These are phyloP conservation scores for Gynandropsis gynandra DNA, from an alignment of 345 rosid species.

Conservation along the genomic window DNA sequence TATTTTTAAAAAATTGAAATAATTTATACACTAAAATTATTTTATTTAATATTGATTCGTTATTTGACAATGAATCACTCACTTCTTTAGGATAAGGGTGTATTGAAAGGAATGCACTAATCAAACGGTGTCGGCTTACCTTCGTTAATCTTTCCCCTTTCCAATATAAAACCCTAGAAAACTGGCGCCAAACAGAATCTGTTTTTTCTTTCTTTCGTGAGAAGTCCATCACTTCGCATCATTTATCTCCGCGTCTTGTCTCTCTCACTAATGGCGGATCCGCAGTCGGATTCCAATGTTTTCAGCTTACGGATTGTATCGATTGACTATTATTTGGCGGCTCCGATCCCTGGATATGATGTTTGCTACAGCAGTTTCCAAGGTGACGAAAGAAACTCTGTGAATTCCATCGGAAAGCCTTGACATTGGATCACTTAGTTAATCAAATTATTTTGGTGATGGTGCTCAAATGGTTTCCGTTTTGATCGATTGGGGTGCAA, in stretches of 20 bases:
- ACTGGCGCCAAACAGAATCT: neutral
- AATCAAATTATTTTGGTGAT: no score
- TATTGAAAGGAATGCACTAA: no score
- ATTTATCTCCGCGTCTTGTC: neutral
- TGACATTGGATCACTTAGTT: no score
- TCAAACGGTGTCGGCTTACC: no score
- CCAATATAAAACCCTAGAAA: neutral
- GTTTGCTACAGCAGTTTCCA: conserved; percentile 77
- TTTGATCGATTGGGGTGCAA: no score
- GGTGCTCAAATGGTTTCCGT: no score
- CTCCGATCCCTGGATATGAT: conserved; percentile 67
- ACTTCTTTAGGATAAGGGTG: no score
- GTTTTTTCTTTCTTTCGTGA: neutral
- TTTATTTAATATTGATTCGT: no score
- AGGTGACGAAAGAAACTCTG: conserved; percentile 30
- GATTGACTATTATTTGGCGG: conserved; percentile 77
- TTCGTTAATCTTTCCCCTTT: neutral
- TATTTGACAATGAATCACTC: no score
- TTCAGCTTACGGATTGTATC: conserved; percentile 82
- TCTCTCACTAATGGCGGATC: conserved; percentile 33
- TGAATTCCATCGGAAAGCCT: no score
- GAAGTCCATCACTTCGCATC: neutral
- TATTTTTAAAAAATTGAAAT: no score
- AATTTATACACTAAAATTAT: no score
- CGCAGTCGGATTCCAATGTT: conserved; percentile 40